Conservation (phyloP, 148 eudicot genomes). For the Polygonum maritimum region DNA sequence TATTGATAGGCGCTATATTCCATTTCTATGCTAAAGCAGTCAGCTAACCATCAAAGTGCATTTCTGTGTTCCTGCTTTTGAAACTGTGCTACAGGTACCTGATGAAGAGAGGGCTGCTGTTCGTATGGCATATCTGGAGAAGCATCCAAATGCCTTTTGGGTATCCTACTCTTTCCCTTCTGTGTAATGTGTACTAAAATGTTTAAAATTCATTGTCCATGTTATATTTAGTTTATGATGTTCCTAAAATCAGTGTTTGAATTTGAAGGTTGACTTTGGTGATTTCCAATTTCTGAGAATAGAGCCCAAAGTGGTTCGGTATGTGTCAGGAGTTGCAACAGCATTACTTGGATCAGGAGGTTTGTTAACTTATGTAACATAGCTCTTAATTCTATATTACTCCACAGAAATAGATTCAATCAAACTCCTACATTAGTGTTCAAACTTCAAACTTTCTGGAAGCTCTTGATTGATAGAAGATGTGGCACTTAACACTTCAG, state of each 20-base stretch:
- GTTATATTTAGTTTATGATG: not conserved
- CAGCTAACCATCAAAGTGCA: not conserved
- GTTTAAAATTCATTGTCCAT: not conserved
- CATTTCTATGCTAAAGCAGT: not conserved
- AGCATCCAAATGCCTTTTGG: conserved; percentile 94
- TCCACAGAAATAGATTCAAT: not conserved
- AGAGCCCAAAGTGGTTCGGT: conserved; percentile 75
- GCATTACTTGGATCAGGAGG: conserved; percentile 98
- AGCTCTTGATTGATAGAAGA: not conserved
- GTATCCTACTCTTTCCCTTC: conserved; percentile 26
- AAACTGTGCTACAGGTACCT: conserved; percentile 40
- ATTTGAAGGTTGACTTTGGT: conserved; percentile 83
- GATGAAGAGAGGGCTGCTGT: conserved; percentile 48
- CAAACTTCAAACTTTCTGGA: not conserved
- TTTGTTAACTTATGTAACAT: conserved; percentile 22
- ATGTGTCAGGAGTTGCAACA: conserved; percentile 93
- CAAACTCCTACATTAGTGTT: not conserved
- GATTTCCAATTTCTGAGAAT: conserved; percentile 91
- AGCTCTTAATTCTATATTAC: not conserved
- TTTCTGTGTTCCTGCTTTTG: not conserved
- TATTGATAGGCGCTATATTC: not conserved
- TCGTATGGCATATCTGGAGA: conserved; percentile 66
- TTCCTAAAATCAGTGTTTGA: conserved; percentile 20
- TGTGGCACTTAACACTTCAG: not conserved
- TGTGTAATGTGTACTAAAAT: conserved; percentile 11